A percentile compares a stretch with the other conserved stretches of the same genome.
These are phyloP conservation scores for Agaricus bisporus DNA, from an alignment of 768 basidiomycete species.

Conservation along the genomic window DNA sequence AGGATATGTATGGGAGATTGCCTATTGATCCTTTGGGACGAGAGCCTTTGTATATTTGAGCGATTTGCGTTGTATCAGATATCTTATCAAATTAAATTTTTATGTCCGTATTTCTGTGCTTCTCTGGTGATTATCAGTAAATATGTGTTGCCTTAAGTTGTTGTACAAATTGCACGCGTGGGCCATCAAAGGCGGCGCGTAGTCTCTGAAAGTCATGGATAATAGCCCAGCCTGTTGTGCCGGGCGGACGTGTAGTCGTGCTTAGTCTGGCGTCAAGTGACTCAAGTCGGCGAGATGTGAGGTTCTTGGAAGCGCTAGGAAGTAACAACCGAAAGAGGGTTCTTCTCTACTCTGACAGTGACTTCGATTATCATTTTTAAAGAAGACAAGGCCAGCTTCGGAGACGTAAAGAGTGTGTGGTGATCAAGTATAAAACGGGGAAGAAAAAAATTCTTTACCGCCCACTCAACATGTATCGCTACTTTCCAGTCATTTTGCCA, in stretches of 20 bases:
- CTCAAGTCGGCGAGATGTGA: too few species aligned
- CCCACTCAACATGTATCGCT: background rate
- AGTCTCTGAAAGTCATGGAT: too few species aligned
- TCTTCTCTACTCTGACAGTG: too few species aligned
- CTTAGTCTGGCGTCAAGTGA: too few species aligned
- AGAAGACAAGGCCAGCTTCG: background rate
- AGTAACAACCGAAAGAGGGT: too few species aligned
- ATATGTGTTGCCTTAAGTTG: too few species aligned
- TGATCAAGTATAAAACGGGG: background rate
- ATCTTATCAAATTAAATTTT: background rate
- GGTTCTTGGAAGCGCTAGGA: too few species aligned
- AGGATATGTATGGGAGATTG: background rate
- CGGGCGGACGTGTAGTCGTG: too few species aligned
- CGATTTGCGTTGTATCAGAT: background rate
- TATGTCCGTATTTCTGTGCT: background rate
- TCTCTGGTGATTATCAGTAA: too few species aligned
- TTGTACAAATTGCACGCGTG: too few species aligned
- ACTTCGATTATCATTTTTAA: background rate
- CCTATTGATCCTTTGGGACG: constrained; percentile 4
- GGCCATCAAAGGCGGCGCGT: too few species aligned
- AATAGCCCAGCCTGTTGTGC: too few species aligned
- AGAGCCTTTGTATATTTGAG: background rate
- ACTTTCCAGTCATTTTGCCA: background rate
- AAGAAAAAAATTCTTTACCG: background rate
- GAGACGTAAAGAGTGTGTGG: constrained; percentile 1